These are phyloP conservation scores for Plasmopara halstedii DNA, from an alignment of 352 stramenopile genomes.

Conservation along the genomic window DNA sequence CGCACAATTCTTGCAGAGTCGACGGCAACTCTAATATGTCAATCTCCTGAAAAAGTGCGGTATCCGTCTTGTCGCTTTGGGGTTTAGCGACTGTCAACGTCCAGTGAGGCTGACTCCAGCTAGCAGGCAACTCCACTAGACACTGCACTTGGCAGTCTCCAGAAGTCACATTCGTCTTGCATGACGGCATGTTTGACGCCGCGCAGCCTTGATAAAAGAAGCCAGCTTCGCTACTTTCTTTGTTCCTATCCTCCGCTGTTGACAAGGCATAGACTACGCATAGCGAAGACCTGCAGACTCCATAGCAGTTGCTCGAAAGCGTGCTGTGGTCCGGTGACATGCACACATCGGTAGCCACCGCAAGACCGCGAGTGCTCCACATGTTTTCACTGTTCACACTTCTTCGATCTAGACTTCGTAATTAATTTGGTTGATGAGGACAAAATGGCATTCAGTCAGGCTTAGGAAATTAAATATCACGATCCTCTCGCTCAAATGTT, in stretches of 20 bases:
- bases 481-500: no score
- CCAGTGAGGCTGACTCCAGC: slow-evolving; percentile 30
- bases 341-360: slow-evolving; percentile 15
- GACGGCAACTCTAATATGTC: slow-evolving; percentile 41
- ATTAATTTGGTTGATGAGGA: neutral
- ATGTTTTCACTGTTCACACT: slow-evolving; percentile 1
- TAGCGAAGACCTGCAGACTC: slow-evolving; percentile 36
- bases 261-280: slow-evolving; percentile 56
- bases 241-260: slow-evolving; percentile 17
- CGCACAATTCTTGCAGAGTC: slow-evolving; percentile 55
- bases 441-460: neutral
- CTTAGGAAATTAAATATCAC: no score
- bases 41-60: slow-evolving; percentile 46
- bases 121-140: slow-evolving; percentile 27
- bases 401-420: neutral
- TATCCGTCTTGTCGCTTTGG: slow-evolving; percentile 57
- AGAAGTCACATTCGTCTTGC: slow-evolving; percentile 32
- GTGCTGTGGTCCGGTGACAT: slow-evolving; percentile 36
- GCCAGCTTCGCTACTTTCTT: slow-evolving; percentile 33
- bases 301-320: slow-evolving; percentile 53
- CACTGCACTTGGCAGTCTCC: slow-evolving; percentile 60
- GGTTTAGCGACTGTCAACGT: slow-evolving; percentile 51
- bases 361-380: slow-evolving; percentile 1
- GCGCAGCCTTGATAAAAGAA: slow-evolving; percentile 63
- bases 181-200: slow-evolving; percentile 40